Conservation (phyloP, 2,329 filamentous ascomycete species). For the Monosporascus ibericus region DNA sequence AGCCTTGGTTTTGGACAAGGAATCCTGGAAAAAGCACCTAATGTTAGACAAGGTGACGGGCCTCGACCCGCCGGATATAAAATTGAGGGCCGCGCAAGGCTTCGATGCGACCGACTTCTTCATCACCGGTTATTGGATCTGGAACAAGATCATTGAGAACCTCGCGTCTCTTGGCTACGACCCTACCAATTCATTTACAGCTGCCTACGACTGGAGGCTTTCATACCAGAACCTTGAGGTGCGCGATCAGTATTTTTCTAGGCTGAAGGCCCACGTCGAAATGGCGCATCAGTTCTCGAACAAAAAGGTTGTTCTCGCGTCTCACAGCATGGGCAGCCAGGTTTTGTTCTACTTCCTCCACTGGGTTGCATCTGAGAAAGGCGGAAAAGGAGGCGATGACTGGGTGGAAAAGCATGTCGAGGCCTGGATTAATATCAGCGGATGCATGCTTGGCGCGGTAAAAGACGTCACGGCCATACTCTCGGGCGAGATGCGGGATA, state of each 20-base stretch:
- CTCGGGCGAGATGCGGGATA: conserved; percentile 97
- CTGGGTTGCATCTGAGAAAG: conserved; percentile 72
- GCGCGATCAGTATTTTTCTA: conserved; percentile 89
- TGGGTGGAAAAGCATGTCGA: conserved; percentile 92
- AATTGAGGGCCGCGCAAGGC: conserved; percentile 86
- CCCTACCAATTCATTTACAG: conserved; percentile 66
- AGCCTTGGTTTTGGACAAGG: conserved; percentile 86
- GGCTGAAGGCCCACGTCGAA: conserved; percentile 86
- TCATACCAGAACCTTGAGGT: conserved; percentile 85
- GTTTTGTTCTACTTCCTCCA: conserved; percentile 83
- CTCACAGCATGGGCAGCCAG: conserved; percentile 97
- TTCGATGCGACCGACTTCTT: conserved; percentile 98
- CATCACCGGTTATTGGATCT: conserved; percentile 91
- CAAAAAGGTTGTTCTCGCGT: conserved; percentile 78
- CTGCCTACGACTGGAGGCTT: conserved; percentile 84
- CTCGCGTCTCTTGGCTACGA: conserved; percentile 94
- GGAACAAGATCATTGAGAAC: conserved; percentile 98
- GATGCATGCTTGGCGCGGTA: conserved; percentile 92
- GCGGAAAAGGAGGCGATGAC: conserved; percentile 72
- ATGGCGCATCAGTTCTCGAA: conserved; percentile 65
- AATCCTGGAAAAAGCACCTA: conserved; percentile 90
- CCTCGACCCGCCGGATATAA: conserved; percentile 82
- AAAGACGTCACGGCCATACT: conserved; percentile 88
- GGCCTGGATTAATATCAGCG: conserved; percentile 96
- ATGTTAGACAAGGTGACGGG: conserved; percentile 93